Percentiles rank a stretch among this genome's conserved stretches.
Conservation (phyloP, 1,284 basidiomycete species). For the Microstroma glucosiphilum region DNA sequence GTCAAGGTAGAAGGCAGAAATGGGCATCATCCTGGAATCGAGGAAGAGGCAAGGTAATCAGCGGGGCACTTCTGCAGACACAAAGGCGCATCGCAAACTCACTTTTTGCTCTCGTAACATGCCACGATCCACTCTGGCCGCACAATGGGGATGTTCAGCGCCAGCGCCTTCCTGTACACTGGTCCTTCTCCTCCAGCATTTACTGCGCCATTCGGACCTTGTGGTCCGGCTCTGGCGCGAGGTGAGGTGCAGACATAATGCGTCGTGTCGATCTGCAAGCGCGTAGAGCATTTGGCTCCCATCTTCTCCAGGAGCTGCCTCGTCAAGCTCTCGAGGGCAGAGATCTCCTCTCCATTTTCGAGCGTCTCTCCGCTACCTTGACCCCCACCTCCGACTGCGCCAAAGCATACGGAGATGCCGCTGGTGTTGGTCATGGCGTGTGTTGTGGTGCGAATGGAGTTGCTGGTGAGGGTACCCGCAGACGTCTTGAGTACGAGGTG, state of each 20-base stretch:
- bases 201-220: slow-evolving; percentile 1
- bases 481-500: slow-evolving; percentile 48
- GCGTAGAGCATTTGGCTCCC: slow-evolving; percentile 64
- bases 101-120: slow-evolving; percentile 41
- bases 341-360: slow-evolving; percentile 6
- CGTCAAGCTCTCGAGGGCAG: slow-evolving; percentile 24
- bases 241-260: slow-evolving; percentile 44
- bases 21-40: slow-evolving; percentile 40
- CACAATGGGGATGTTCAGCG: slow-evolving; percentile 47
- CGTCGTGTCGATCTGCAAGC: slow-evolving; percentile 68
- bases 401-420: slow-evolving; percentile 47
- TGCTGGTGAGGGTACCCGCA: slow-evolving; percentile 38
- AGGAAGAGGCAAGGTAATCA: slow-evolving; percentile 3
- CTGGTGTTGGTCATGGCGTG: slow-evolving; percentile 46
- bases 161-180: slow-evolving; percentile 40
- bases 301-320: slow-evolving; percentile 29
- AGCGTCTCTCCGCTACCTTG: slow-evolving; percentile 5
- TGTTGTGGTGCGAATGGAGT: slow-evolving; percentile 35
- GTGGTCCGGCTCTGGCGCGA: slow-evolving; percentile 20
- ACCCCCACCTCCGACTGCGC: slow-evolving; percentile 26
- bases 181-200: slow-evolving; percentile 8
- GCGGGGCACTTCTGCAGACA: neutral
- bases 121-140: slow-evolving; percentile 50
- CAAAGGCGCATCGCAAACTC: slow-evolving; percentile 5
- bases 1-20: slow-evolving; percentile 45